Evolutionary conservation across 208 protist genomes (phyloP), one percentile per base, ranked within the genome.

Genomic region (Leishmania mexicana): DNA sequence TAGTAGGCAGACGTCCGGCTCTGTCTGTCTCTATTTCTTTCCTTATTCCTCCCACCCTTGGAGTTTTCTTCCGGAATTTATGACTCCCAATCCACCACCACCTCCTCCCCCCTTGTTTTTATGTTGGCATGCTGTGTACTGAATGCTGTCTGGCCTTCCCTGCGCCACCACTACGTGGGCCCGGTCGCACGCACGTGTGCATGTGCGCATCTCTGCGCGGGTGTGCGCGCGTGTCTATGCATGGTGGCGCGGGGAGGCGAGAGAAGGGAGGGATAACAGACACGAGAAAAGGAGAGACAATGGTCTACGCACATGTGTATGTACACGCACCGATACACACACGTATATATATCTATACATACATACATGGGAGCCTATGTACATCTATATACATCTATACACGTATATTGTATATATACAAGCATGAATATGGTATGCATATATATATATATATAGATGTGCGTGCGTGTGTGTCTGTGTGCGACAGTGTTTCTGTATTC

Each of bases 181-280:
- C n/a, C 51, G 31, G 10, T 24, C 19, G 38, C 45, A 79, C 24
- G 6, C 47, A 47, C 19, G 76, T 79, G 76, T 53, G 76, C 68
- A 58, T 79, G 76, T 70, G 76, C 71, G 76, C 51, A 38, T 70
- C 28, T 79, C 54, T 79, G 64, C 58, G 78, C 53, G 60, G 21
- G 5, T 67, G 60, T 67, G 60, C 31, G 15, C 11, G 60, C 31
- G 60, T 11, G 60, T 67, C 11, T 67, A 15, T 8, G 60, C n/a
- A 28, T 35, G 28, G 60, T 10, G 8, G 60, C 5, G 60, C 21
- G 15, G n/a, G 60, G 62, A 58, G 73, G 68, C 35, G 38, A 81
- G 35, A 11, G 42, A 45, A 74, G 28, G 74, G 60, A 81, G n/a
- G 75, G 60, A 40, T 17, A 76, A 45, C 51, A 60, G 13, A 49